These are phyloP conservation scores for Heterobasidion occidentale DNA, from an alignment of 1,284 basidiomycete species.

Conservation along the genomic window DNA sequence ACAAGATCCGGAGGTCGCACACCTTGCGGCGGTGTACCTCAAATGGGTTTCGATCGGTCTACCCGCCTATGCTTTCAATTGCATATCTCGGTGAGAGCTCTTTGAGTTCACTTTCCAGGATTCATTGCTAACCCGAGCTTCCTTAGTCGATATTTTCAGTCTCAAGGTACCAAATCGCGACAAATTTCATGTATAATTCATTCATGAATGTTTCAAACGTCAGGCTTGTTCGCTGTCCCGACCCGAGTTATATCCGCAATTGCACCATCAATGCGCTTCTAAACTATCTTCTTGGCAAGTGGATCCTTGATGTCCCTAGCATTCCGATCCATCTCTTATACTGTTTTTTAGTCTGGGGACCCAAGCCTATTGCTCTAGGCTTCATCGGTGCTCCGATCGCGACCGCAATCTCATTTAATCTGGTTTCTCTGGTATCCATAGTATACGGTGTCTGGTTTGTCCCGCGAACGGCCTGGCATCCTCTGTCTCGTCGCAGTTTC, in stretches of 20 bases:
- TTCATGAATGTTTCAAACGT: slow-evolving; percentile 1
- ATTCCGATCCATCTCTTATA: slow-evolving; percentile 2
- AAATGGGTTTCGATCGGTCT: slow-evolving; percentile 75
- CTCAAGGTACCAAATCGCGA: slow-evolving; percentile 47
- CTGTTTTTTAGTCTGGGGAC: slow-evolving; percentile 72
- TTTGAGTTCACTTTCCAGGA: slow-evolving; percentile 15
- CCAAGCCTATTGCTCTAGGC: slow-evolving; percentile 68
- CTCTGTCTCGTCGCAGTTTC: slow-evolving; percentile 61
- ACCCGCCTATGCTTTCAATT: slow-evolving; percentile 83
- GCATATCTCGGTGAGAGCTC: slow-evolving; percentile 46
- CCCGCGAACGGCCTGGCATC: slow-evolving; percentile 81
- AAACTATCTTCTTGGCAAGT: slow-evolving; percentile 73
- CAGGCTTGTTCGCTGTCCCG: slow-evolving; percentile 79
- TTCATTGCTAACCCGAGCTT: slow-evolving; percentile 17
- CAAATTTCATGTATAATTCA: neutral
- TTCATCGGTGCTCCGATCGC: slow-evolving; percentile 93
- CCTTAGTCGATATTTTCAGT: slow-evolving; percentile 78
- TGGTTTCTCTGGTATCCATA: slow-evolving; percentile 65
- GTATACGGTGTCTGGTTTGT: slow-evolving; percentile 72
- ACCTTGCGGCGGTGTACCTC: slow-evolving; percentile 71
- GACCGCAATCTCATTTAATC: slow-evolving; percentile 83
- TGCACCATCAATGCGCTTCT: slow-evolving; percentile 84
- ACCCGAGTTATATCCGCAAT: slow-evolving; percentile 81
- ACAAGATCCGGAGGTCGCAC: slow-evolving; percentile 85
- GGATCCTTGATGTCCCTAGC: neutral